Evolutionary conservation across 2,329 filamentous ascomycete genomes (phyloP), one percentile per base, ranked within the genome.

Genomic region (Helotiales sp.): DNA sequence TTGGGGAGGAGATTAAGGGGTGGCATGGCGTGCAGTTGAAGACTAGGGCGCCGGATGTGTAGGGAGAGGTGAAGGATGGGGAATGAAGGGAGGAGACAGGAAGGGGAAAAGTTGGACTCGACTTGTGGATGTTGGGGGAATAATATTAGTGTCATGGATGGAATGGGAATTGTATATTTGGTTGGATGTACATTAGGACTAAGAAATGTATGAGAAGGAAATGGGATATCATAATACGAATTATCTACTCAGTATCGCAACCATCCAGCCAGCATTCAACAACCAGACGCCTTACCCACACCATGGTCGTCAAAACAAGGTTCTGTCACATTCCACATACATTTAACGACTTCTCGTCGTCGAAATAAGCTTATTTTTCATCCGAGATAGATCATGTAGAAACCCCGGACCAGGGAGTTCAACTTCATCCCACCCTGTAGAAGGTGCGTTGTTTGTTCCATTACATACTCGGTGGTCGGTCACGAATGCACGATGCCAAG

Each of bases 21-120:
- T 96, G 93, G 92, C 92, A 96, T 79, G 92, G 93, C 8, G 85
- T 96, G 67, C 92, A 95, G 81, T 82, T 96, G 74, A 89, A 88
- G 79, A 96, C 92, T 26, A 89, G 85, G 76, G 86, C 68, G 50
- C 73, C 75, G 26, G 73, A 63, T 67, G 32, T 55, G 28, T 49
- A 30, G 26, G 20, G 26, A 20, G 40, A 30, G 15, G 22, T 15
- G 13, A 15, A 43, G 1, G n/a, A 30, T 3, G 37, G 40, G 37
- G 57, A 24, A 52, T 11, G 11, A 24, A 26, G 47, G 49, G n/a
- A 30, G 10, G 10, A 22, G 28, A 15, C 15, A 11, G 34, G 32
- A 54, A 15, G 49, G 45, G 26, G 49, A 11, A 7, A 49, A 8
- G 28, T 11, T 20, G 26, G 26, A 34, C 55, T 37, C 11, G 17